These are phyloP conservation scores for Flaveria bidentis DNA, from an alignment of 129 eudicot genomes.

Conservation along the genomic window DNA sequence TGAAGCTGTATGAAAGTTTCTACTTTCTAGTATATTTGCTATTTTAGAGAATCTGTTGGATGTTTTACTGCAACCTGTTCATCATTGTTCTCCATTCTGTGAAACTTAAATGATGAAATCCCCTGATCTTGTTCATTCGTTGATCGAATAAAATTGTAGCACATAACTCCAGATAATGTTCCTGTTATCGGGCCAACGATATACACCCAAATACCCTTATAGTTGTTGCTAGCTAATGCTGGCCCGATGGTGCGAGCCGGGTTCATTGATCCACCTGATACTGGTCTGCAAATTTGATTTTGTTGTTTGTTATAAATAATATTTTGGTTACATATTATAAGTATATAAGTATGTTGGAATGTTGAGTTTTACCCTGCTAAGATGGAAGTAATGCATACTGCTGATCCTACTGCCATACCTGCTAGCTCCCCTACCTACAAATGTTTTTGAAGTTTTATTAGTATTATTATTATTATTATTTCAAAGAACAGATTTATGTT, in stretches of 20 bases:
- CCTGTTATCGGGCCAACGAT: conserved; percentile 71
- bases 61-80: conserved; percentile 23
- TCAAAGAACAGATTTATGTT: not conserved
- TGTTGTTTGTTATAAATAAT: not conserved
- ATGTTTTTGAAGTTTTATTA: not conserved
- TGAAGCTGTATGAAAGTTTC: not conserved
- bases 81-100: conserved; percentile 44
- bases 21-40: not conserved
- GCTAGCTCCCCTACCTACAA: conserved; percentile 78
- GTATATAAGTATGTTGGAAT: not conserved
- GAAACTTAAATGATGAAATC: conserved; percentile 45
- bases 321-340: not conserved
- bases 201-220: conserved; percentile 76
- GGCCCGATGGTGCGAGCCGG: conserved; percentile 87
- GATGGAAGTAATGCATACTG: conserved; percentile 93
- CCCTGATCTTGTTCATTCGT: conserved; percentile 45
- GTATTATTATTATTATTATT: not conserved
- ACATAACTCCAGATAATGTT: conserved; percentile 56
- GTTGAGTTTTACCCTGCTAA: conserved; percentile 69
- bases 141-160: conserved; percentile 57
- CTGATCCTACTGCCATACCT: conserved; percentile 87
- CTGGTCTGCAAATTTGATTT: conserved; percentile 48
- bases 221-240: conserved; percentile 68
- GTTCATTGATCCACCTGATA: conserved; percentile 97
- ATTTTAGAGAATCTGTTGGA: conserved; percentile 28